Evolutionary conservation across 1,139 yeast species (phyloP), one percentile per base, ranked within the genome.

Genomic region (Meyerozyma guilliermondii): DNA sequence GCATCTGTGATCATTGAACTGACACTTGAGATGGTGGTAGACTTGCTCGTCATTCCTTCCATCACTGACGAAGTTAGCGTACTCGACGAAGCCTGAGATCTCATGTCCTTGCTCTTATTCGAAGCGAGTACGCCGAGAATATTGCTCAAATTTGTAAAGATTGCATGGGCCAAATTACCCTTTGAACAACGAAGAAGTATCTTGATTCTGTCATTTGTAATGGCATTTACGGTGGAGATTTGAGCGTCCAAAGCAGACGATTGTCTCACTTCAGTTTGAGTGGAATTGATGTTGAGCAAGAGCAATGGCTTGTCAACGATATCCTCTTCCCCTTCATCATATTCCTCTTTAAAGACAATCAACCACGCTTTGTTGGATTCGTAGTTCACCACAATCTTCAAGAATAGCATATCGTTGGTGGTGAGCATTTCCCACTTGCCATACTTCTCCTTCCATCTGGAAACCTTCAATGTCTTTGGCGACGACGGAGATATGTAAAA

Each of bases 381-480:
- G 45, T 68, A 63, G 49, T 71, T 69, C 13, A 65, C 64, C 3
- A 61, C 74, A 17, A 71, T 60, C 48, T 71, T 71, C 28, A 68
- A 46, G 43, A 70, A 72, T 1, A 71, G 47, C 17, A 52, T 61
- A 41, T 68, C 73, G 43, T 58, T 62, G 7, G 62, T 53, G 0
- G 76, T 71, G 31, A 71, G 46, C 71, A 71, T 63, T 52, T 71
- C 76, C 76, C 76, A 72, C 48, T 68, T 71, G 0, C 76, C 78
- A 40, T 62, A 65, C 41, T 63, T 63, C 20, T 60, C 57, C 47
- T 68, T 71, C 78, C 78, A 72, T 48, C 64, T 67, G 9, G 76
- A 71, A 6, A 71, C 64, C 45, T 67, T 69, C 58, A 71, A 55
- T 8, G 67, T 55, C 45, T 63, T 65, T 7, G 74, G 66, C 4